A percentile compares a stretch with the other conserved stretches of the same genome.
Conservation (phyloP, 192 early-diverging fungal species). For the Spizellomyces punctatus region DNA sequence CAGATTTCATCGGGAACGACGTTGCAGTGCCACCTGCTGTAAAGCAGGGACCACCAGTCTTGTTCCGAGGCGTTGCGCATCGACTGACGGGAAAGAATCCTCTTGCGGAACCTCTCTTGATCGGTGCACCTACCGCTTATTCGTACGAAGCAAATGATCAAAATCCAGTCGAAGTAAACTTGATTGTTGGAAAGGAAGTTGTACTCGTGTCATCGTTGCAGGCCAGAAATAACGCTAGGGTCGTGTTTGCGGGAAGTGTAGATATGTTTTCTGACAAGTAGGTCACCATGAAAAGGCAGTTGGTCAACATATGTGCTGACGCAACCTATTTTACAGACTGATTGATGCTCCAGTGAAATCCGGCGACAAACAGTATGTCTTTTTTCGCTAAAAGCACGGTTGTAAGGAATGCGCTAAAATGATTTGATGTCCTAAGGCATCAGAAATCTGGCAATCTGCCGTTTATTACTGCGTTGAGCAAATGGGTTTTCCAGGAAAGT, state of each 20-base stretch:
- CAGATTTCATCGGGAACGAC: conserved; percentile 45
- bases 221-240: conserved; percentile 85
- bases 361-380: background rate
- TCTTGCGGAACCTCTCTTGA: conserved; percentile 66
- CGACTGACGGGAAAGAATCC: conserved; percentile 61
- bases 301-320: too few species aligned
- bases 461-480: conserved; percentile 73
- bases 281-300: background rate
- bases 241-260: conserved; percentile 78
- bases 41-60: conserved; percentile 49
- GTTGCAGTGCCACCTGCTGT: conserved; percentile 35
- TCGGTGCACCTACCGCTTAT: conserved; percentile 61
- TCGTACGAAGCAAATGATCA: conserved; percentile 55
- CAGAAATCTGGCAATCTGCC: conserved; percentile 62
- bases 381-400: too few species aligned
- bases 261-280: conserved; percentile 81
- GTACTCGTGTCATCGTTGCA: conserved; percentile 85
- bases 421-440: background rate
- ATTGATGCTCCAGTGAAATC: background rate
- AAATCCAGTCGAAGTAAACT: conserved; percentile 37
- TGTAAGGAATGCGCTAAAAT: too few species aligned
- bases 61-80: conserved; percentile 83
- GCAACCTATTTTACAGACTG: conserved; percentile 17
- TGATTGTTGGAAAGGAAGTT: conserved; percentile 62
- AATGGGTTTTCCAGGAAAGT: conserved; percentile 95